These are phyloP conservation scores for Pseudohalonectria lignicola DNA, from an alignment of 2,329 filamentous ascomycete species.

Conservation along the genomic window DNA sequence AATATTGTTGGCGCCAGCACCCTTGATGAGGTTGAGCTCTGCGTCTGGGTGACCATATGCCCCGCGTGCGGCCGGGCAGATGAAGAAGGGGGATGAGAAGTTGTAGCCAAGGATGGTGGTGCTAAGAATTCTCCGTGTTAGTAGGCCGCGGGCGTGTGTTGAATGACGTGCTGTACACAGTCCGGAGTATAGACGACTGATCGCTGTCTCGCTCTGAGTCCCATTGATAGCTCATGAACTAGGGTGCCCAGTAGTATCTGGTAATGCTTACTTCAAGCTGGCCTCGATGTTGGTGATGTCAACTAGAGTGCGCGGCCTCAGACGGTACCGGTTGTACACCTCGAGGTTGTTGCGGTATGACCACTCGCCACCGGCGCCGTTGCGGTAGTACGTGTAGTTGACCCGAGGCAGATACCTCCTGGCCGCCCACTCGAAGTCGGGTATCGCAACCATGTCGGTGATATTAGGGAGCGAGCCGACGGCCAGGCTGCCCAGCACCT, in stretches of 20 bases:
- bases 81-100: constrained; percentile 44
- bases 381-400: constrained; percentile 46
- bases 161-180: no score
- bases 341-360: constrained; percentile 47
- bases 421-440: constrained; percentile 43
- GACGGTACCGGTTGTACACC: constrained; percentile 34
- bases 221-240: neutral
- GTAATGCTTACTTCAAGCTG: constrained; percentile 18
- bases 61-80: constrained; percentile 34
- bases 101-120: constrained; percentile 41
- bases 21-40: constrained; percentile 38
- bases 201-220: no score
- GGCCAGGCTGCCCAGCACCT: constrained; percentile 21
- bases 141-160: no score
- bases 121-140: constrained; percentile 6
- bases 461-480: constrained; percentile 28
- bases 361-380: constrained; percentile 44
- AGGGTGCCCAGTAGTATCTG: neutral
- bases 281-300: constrained; percentile 33
- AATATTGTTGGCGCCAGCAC: constrained; percentile 33
- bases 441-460: constrained; percentile 32
- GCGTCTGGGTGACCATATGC: constrained; percentile 31
- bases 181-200: no score
- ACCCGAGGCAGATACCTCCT: constrained; percentile 31
- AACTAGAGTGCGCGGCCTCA: constrained; percentile 36